Evolutionary conservation across 768 basidiomycete genomes (phyloP), one percentile per base, ranked within the genome.

Genomic region (Mycena crocata): DNA sequence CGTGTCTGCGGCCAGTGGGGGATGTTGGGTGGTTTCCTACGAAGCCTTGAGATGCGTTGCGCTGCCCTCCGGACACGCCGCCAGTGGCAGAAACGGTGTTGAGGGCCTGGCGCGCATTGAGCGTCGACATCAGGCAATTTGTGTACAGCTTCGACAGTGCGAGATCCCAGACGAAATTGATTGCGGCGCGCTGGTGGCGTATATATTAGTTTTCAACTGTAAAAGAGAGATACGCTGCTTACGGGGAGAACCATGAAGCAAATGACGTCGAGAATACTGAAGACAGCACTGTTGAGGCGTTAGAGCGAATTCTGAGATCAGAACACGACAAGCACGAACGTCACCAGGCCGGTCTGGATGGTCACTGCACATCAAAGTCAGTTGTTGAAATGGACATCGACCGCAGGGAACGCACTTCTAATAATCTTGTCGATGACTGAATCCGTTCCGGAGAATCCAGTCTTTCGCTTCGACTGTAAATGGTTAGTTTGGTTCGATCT

Each of bases 151-250:
- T 86, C 2, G 83, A 79, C 17, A 86, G 74, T 14, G 83, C 77
- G 24, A 86, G 74, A 66, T 85, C 85, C 81, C 83, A 86, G 15
- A 84, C 56, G 71, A 86, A 86, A 69, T 85, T 86, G 28, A 85
- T 68, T 23, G 83, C 82, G 9, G 83, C 83, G 56, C 78, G 81
- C 84, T 85, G 42, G n/a, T n/a, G 32, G 46, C 6, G 30, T 21
- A 13, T 49, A 14, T 8, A 56, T 66, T 15, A 48, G 51, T 32
- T 17, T 48, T 40, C 14, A 26, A 39, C 1, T 23, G 5, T 5
- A 44, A 45, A 56, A 3, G 31, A 45, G 19, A 55, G 15, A 28
- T 32, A 26, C 31, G 46, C 17, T 19, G 31, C 62, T n/a, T 44
- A 62, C 68, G 4, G 70, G 70, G 39, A 68, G 52, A 10, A 51